Conservation (phyloP, 371 early-diverging fungal genomes). For the Haplosporangium sp. region DNA sequence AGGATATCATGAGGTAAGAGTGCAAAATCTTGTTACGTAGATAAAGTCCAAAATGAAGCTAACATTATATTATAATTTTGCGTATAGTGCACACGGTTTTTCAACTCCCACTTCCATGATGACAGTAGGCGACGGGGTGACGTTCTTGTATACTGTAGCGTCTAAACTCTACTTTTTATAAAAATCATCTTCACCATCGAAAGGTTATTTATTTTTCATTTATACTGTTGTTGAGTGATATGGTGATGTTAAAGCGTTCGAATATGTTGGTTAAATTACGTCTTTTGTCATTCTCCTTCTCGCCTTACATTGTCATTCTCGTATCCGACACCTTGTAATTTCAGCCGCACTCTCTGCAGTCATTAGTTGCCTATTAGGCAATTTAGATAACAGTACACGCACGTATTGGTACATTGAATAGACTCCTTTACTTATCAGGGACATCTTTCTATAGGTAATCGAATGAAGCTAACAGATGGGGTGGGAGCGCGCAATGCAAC, state of each 20-base stretch:
- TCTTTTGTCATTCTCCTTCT: neutral
- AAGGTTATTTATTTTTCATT: neutral
- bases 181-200: neutral
- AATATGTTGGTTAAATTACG: neutral
- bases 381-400: constrained; percentile 2
- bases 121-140: constrained; percentile 86
- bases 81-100: constrained; percentile 80
- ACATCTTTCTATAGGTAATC: neutral
- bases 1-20: constrained; percentile 67
- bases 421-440: neutral
- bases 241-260: neutral
- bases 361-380: neutral
- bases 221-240: no score
- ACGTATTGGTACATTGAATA: neutral
- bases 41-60: neutral
- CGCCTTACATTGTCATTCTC: neutral
- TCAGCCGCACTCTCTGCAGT: neutral
- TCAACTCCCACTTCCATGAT: constrained; percentile 90
- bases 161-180: neutral
- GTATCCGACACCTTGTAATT: neutral
- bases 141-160: constrained; percentile 76
- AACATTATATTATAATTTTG: neutral
- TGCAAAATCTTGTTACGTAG: neutral
- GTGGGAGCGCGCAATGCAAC: no score
- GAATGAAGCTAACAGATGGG: neutral